phyloP scores from a whole-genome alignment of 768 basidiomycete species.

The Coprinopsis sp. region DNA sequence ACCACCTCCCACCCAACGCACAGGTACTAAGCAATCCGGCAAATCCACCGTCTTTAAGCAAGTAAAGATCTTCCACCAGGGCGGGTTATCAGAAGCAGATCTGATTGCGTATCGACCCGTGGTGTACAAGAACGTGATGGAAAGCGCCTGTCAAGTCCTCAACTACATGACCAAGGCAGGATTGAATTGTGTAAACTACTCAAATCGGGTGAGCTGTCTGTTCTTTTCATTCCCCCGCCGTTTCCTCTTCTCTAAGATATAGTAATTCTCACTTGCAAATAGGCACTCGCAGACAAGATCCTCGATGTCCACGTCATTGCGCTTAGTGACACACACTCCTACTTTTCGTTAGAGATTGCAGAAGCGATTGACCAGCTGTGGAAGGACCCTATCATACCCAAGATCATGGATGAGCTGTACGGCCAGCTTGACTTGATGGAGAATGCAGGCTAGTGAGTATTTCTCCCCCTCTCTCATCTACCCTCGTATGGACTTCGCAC shows the following conservation, averaged over 20 bases:
- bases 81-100: slow-evolving; percentile 79
- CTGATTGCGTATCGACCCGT: slow-evolving; percentile 70
- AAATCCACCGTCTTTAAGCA: slow-evolving; percentile 97
- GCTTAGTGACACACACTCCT: slow-evolving; percentile 30
- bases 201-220: slow-evolving; percentile 50
- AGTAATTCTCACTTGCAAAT: background rate
- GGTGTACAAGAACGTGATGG: slow-evolving; percentile 83
- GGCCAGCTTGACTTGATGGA: slow-evolving; percentile 93
- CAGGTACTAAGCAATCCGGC: slow-evolving; percentile 92
- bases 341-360: slow-evolving; percentile 59
- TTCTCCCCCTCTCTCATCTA: background rate
- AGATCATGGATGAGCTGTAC: slow-evolving; percentile 50
- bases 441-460: slow-evolving; percentile 84
- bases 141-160: slow-evolving; percentile 83
- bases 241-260: too few species aligned
- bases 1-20: background rate
- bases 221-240: slow-evolving; percentile 2
- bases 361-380: slow-evolving; percentile 64
- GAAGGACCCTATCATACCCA: slow-evolving; percentile 61
- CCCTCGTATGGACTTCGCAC: too few species aligned
- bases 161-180: slow-evolving; percentile 84
- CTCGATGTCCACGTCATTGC: slow-evolving; percentile 52
- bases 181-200: slow-evolving; percentile 64
- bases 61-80: slow-evolving; percentile 98
- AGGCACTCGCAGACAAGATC: slow-evolving; percentile 51